Evolutionary conservation across 208 protist genomes (phyloP).

Genomic region (Trypanosoma boissoni): DNA sequence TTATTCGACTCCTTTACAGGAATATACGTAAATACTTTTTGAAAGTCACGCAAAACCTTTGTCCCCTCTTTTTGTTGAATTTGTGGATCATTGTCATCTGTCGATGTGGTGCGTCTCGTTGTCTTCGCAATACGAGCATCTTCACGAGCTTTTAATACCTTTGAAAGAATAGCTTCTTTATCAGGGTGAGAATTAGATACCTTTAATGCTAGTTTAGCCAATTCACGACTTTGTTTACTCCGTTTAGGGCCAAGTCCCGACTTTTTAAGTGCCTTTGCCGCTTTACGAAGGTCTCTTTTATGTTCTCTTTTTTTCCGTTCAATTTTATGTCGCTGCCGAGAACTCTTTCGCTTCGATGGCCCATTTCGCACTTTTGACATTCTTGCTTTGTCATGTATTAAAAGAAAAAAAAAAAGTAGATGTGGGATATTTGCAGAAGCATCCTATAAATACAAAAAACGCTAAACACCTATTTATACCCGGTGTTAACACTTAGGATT

Average conservation of each 20-base stretch:
- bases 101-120: constrained; percentile 5
- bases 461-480: constrained; percentile 5
- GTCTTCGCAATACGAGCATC: constrained; percentile 55
- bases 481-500: too few species aligned
- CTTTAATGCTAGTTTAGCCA: constrained; percentile 75
- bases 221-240: constrained; percentile 70
- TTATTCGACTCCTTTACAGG: constrained; percentile 54
- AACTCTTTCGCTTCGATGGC: constrained; percentile 84
- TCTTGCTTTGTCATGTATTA: constrained; percentile 14
- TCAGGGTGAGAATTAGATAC: constrained; percentile 85
- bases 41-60: constrained; percentile 15
- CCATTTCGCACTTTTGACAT: constrained; percentile 75
- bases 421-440: constrained; percentile 22
- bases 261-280: constrained; percentile 78
- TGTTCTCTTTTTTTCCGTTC: constrained; percentile 88
- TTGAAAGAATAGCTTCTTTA: constrained; percentile 80
- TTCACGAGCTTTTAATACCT: constrained; percentile 70
- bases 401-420: constrained; percentile 14
- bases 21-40: constrained; percentile 63
- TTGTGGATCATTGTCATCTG: constrained; percentile 13
- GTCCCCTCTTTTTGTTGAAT: constrained; percentile 19
- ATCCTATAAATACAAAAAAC: constrained; percentile 24
- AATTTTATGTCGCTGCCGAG: constrained; percentile 85
- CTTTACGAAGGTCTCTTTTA: constrained; percentile 83
- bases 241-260: constrained; percentile 65